Evolutionary conservation across 2,329 filamentous ascomycete genomes (phyloP), one percentile per base, ranked within the genome.

Genomic region (Leptographium galeiforme): DNA sequence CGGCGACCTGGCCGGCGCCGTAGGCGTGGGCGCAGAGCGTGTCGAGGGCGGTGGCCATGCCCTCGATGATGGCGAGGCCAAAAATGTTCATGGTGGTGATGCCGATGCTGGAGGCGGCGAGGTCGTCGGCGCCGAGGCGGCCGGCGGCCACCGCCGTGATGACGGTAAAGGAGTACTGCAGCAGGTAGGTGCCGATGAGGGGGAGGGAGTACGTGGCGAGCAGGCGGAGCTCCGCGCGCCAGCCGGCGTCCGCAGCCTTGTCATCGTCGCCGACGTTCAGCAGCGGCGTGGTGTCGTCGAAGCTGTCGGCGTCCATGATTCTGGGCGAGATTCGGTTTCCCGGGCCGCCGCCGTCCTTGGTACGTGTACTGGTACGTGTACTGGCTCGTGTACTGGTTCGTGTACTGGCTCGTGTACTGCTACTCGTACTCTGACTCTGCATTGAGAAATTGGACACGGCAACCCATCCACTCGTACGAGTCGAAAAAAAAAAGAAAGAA

Each of bases 11-110:
- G 0, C 84, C 84, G 10, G 80, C 84, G 10, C 85, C 85, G 62
- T 85, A 89, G 0, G 84, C 84, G 64, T 88, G 85, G 0, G 84
- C 75, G 64, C 84, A 87, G 2, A 89, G 74, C 0, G 85, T 88
- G 67, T 88, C 84, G 52, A 89, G 70, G 55, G 78, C 82, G 1
- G 84, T 88, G 4, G 83, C 78, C 30, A 88, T 70, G n/a, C 82
- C 78, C 61, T 81, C 77, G 59, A 78, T 80, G 30, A 81, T 70
- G n/a, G 75, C 77, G 64, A 78, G 81, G 18, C 78, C 78, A 4
- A 73, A 78, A 56, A 82, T 82, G 59, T 74, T 80, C 79, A 82
- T 82, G 60, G 72, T 77, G 2, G 77, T 78, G 51, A 82, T 44
- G 53, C 33, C 41, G 38, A 46, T 63, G 63, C 72, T 78, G 39